Base-by-base conservation (phyloP, 371 early-diverging fungal species). In the Mortierella sp. region DNA sequence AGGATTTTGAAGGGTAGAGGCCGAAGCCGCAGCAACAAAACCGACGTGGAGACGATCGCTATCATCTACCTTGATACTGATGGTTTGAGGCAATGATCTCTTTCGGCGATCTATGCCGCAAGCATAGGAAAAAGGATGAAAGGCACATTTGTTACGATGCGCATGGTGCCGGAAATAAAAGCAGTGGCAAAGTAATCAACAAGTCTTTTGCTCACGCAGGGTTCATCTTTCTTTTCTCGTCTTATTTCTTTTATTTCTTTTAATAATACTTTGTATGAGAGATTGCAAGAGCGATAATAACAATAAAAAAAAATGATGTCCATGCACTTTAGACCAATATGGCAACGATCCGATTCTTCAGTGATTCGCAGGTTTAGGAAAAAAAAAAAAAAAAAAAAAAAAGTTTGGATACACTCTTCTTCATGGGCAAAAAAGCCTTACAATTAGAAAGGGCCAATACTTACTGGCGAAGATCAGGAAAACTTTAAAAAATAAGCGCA, bases 401-500 rank as follows among this genome's bases (percentile, higher is more conserved):
- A 36, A 36, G 36, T 6, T 36, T 6, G 36, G 36, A 36, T 36
- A 36, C 36, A 36, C 36, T 36, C 36, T 36, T 36, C 36, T 36
- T 36, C 36, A 36, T 36, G 36, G 36, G 36, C 22, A 43, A 43
- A 41, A 50, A 50, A 50, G n/a, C 48, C 21, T 67, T 57, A 19
- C 47, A 67, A 28, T 58, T 65, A 53, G 15, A 43, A 28, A 43
- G 67, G 67, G 53, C 21, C 22, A 33, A 50, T 32, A 65, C 13
- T 9, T 19, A 53, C 41, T 36, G 41, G 38, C 40, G 40, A 22
- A 65, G 41, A 65, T 38, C 65, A 38, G 22, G 28, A 36, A 10
- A 67, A 67, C 38, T 24, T 19, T 58, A 22, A 55, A 65, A 63
- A 55, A 57, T 65, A 65, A 65, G 58, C 58, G 58, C 67, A 41